Percentiles rank a stretch among this genome's conserved stretches.
phyloP scores from a whole-genome alignment of 1,139 yeast genomes.

The Hemisphaericaspora xylofermentans region DNA sequence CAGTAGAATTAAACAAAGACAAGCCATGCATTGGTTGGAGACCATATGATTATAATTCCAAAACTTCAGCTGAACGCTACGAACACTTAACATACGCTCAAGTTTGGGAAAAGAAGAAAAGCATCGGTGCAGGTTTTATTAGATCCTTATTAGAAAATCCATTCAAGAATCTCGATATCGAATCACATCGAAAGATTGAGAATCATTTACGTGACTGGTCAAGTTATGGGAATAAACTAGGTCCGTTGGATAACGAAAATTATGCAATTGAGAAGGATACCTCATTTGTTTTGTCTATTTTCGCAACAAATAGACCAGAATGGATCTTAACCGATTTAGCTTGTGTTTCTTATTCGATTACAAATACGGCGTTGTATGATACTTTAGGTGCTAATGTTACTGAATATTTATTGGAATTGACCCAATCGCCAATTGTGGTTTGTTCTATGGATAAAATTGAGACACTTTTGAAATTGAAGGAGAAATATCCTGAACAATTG shows the following conservation, averaged over 20 bases:
- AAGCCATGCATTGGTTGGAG: conserved; percentile 32
- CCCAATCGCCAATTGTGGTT: conserved; percentile 31
- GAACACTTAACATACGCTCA: conserved; percentile 18
- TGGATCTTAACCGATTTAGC: conserved; percentile 40
- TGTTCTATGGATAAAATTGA: conserved; percentile 31
- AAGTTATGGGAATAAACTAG: conserved; percentile 15
- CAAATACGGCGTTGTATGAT: conserved; percentile 38
- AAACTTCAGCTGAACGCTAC: conserved; percentile 17
- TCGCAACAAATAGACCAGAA: conserved; percentile 31
- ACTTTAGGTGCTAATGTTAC: conserved; percentile 32
- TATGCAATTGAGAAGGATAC: conserved; percentile 13
- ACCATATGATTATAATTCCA: conserved; percentile 23
- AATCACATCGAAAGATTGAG: conserved; percentile 23
- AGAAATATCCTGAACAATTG: conserved; percentile 18
- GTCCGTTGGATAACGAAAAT: conserved; percentile 9
- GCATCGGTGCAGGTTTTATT: conserved; percentile 33
- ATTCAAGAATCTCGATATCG: conserved; percentile 19
- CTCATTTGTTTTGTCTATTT: conserved; percentile 33
- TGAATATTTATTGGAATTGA: conserved; percentile 27
- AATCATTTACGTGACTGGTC: conserved; percentile 22
- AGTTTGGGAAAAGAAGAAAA: conserved; percentile 16
- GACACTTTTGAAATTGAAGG: conserved; percentile 22
- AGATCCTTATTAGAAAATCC: conserved; percentile 24
- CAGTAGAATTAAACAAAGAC: conserved; percentile 20
- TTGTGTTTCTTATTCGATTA: conserved; percentile 31